Evolutionary conservation across 2,329 filamentous ascomycete genomes (phyloP), one percentile per base, ranked within the genome.

Genomic region (Phyllachora maydis): DNA sequence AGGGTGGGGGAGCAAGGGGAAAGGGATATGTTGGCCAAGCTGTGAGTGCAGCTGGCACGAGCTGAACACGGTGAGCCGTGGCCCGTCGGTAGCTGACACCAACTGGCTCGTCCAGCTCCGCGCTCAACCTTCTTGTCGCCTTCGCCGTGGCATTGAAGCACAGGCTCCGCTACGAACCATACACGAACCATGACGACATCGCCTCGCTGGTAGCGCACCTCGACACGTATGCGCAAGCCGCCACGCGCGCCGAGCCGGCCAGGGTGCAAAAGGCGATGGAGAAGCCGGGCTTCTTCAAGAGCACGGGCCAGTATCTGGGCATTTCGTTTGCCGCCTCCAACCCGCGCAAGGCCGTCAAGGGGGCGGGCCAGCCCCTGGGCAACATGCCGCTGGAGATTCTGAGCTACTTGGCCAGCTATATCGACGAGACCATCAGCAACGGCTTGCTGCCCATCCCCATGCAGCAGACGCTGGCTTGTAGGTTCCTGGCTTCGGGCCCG

Each of bases 341-440:
- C 42, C 74, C 74, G 3, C 56, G 69, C 27, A 76, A 75, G 46
- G 46, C 59, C 13, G 52, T 79, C 43, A 79, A 79, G 52, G 53
- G 56, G 18, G 60, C 71, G 9, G 60, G 58, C 32, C 63, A 65
- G 32, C 71, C 73, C 3, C 51, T 79, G 10, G 74, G 74, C 24
- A 77, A 81, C 39, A 48, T 78, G 18, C 73, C 74, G 0, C 54
- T 77, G 13, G 74, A 81, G 39, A 68, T 79, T 23, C 48, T 79
- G 21, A 65, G 56, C 28, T 70, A 78, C 39, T 39, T 79, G 8
- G 59, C 59, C 10, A 49, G 59, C 14, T 75, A 71, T 36, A 41
- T 69, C 16, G 62, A 74, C 34, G 56, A 57, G 28, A 43, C 62
- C 26, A 54, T 69, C 27, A 39, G 48, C 23, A 53, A 56, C 26